A percentile compares a stretch with the other conserved stretches of the same genome.
Evolutionary conservation across 2,329 filamentous ascomycete species (phyloP).

Genomic region (Chrysosporium queenslandicum): DNA sequence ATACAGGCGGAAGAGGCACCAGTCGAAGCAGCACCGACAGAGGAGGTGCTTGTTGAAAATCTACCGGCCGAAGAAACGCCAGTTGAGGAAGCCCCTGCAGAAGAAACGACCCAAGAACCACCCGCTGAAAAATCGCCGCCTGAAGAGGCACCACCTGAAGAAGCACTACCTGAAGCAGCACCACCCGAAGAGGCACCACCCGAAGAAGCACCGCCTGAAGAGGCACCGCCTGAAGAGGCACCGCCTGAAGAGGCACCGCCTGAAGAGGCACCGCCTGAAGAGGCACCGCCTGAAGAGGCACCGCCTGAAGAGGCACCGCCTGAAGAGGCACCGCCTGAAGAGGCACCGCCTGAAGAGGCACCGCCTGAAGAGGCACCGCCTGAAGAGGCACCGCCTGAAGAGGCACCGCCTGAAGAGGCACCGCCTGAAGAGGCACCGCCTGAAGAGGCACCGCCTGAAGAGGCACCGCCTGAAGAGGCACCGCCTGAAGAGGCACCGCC

Average conservation of each 20-base stretch:
- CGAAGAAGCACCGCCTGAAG: conserved; percentile 15
- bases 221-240: conserved; percentile 17
- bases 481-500: conserved; percentile 3
- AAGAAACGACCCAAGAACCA: conserved; percentile 16
- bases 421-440: neutral
- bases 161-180: neutral
- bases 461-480: neutral
- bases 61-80: neutral
- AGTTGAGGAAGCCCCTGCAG: neutral
- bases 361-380: neutral
- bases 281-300: neutral
- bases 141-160: neutral
- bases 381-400: conserved; percentile 4
- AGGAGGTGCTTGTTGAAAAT: conserved; percentile 3
- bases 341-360: conserved; percentile 5
- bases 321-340: conserved; percentile 1
- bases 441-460: conserved; percentile 4
- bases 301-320: conserved; percentile 1
- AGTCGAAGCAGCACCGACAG: neutral
- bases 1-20: conserved; percentile 5
- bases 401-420: neutral
- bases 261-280: conserved; percentile 1
- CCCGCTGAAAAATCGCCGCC: conserved; percentile 15
- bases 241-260: conserved; percentile 4
- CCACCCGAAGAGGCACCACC: neutral